phyloP scores from a whole-genome alignment of 176 grass and related monocot species.

The Zoysia pacifica region DNA sequence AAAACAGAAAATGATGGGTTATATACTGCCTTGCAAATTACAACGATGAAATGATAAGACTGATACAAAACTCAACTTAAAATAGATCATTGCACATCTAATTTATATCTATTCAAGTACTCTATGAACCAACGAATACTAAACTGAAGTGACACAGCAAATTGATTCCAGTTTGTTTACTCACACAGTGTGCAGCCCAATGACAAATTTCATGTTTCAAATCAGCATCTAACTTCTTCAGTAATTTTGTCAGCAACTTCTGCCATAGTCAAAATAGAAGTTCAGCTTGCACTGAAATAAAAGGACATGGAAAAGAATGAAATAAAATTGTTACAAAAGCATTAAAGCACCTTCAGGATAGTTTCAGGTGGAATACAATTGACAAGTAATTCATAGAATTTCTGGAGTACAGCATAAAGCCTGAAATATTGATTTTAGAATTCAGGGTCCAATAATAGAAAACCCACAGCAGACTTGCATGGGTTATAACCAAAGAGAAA shows the following conservation, averaged over 20 bases:
- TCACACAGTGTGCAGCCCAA: constrained; percentile 98
- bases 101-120: background rate
- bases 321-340: constrained; percentile 25
- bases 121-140: no score
- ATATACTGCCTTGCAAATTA: background rate
- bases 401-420: constrained; percentile 85
- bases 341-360: constrained; percentile 81
- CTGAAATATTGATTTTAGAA: constrained; percentile 47
- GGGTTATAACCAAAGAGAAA: background rate
- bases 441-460: constrained; percentile 14
- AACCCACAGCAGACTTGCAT: background rate
- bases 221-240: constrained; percentile 92
- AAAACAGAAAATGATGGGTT: background rate
- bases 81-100: background rate
- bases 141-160: background rate
- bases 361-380: constrained; percentile 98
- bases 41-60: background rate
- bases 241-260: constrained; percentile 84
- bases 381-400: constrained; percentile 94
- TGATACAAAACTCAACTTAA: background rate
- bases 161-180: constrained; percentile 31
- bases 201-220: constrained; percentile 96
- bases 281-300: constrained; percentile 21
- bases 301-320: background rate
- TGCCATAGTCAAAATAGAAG: constrained; percentile 44